Percentiles rank a stretch among this genome's conserved stretches.
Evolutionary conservation across 179 eudicot species (phyloP).

Genomic region (Patellifolia procumbens): DNA sequence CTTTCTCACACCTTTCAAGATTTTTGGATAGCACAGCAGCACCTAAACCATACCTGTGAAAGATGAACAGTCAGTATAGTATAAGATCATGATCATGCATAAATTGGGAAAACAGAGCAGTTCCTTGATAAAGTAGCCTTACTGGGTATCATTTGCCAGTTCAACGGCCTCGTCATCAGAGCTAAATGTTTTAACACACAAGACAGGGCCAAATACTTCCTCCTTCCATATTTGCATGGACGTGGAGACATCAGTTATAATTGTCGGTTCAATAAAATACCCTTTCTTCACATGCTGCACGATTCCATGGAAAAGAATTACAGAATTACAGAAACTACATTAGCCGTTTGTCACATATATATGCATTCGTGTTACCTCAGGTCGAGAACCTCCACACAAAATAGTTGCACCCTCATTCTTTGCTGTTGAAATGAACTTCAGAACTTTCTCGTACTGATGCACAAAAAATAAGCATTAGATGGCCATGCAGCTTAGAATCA

Average conservation of each 20-base stretch:
- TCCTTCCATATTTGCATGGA: slow-evolving; percentile 99
- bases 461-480: slow-evolving; percentile 17
- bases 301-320: slow-evolving; percentile 1
- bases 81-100: slow-evolving; percentile 3
- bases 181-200: slow-evolving; percentile 89
- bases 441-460: slow-evolving; percentile 83
- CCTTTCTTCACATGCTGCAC: slow-evolving; percentile 83
- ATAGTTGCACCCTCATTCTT: slow-evolving; percentile 96
- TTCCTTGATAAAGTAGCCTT: slow-evolving; percentile 28
- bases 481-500: not conserved
- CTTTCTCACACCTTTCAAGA: slow-evolving; percentile 83
- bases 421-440: slow-evolving; percentile 75
- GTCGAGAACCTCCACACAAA: slow-evolving; percentile 84
- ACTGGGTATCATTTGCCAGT: slow-evolving; percentile 93
- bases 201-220: slow-evolving; percentile 97
- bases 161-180: slow-evolving; percentile 95
- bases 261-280: slow-evolving; percentile 78
- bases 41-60: slow-evolving; percentile 73
- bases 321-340: not conserved
- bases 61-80: slow-evolving; percentile 12
- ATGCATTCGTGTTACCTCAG: slow-evolving; percentile 53
- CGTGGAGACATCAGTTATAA: slow-evolving; percentile 70
- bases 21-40: slow-evolving; percentile 88
- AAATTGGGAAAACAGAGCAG: not conserved
- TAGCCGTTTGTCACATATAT: not conserved